Evolutionary conservation across 2,329 filamentous ascomycete genomes (phyloP), one percentile per base, ranked within the genome.

Genomic region (Malbranchea zuffiana): DNA sequence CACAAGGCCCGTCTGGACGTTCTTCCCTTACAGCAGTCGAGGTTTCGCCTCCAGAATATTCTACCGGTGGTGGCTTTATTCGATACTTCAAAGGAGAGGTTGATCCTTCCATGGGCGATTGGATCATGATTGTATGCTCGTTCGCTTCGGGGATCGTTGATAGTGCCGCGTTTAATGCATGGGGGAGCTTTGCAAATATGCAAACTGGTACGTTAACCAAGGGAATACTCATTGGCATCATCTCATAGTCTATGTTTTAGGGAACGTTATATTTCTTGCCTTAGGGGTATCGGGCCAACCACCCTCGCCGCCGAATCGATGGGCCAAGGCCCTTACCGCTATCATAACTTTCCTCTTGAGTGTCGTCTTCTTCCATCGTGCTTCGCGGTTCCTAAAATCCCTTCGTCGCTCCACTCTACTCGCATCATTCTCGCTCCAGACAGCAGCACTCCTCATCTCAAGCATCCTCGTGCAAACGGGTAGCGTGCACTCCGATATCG

Each of bases 251-350:
- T n/a, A n/a, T 15, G 13, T 20, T 19, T 6, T n/a, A 65, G 62
- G 62, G 23, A 66, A 65, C 44, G 59, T 59, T 5, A 50, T 66
- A 32, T 66, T 65, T 44, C 53, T 64, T 11, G 62, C 59, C 8
- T 52, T 66, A 4, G 62, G 62, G 29, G 51, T 48, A n/a, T 59
- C 59, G 4, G 54, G 57, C 6, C 60, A 63, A 41, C 62, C 61
- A n/a, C 44, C 49, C 19, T 54, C 55, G 23, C 60, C 61, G 20
- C 47, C 51, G 4, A 60, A 59, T 35, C 56, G 59, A 28, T 65
- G 61, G 55, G 56, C 59, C 42, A 65, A 65, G 44, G 61, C 60
- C 3, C 52, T 65, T 21, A 56, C 59, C 13, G 53, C 61, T n/a
- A 49, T 66, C 1, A 43, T 41, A 5, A 48, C 55, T 20, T 66